Evolutionary conservation across 352 stramenopile species (phyloP).

Genomic region (Pythium oligandrum): DNA sequence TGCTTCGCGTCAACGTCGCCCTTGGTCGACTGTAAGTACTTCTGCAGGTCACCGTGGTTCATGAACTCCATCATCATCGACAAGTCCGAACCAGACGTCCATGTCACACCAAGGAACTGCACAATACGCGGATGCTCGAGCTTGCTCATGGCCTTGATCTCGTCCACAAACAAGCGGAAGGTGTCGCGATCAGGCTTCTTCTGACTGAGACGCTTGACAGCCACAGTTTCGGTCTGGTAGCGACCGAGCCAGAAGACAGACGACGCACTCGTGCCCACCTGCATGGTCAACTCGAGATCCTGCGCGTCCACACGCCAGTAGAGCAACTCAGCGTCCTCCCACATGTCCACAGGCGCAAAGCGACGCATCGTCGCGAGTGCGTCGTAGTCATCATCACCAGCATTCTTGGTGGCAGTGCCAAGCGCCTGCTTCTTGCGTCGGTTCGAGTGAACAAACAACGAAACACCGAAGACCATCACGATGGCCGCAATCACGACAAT

Average conservation of each 20-base stretch:
- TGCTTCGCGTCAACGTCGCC: constrained; percentile 19
- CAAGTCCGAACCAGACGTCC: constrained; percentile 44
- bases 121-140: constrained; percentile 77
- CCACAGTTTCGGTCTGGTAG: constrained; percentile 16
- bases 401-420: not conserved
- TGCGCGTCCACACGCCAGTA: constrained; percentile 18
- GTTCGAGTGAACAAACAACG: not conserved
- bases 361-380: constrained; percentile 5
- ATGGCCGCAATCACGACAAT: not conserved
- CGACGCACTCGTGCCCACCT: constrained; percentile 14
- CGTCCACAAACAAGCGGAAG: constrained; percentile 47
- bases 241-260: constrained; percentile 16
- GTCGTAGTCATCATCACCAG: constrained; percentile 9
- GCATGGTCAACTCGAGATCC: constrained; percentile 20
- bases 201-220: constrained; percentile 18
- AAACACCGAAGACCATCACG: not conserved
- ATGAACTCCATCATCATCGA: constrained; percentile 76
- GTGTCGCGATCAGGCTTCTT: constrained; percentile 10
- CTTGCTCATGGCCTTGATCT: constrained; percentile 59
- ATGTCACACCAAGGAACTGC: constrained; percentile 73
- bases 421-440: not conserved
- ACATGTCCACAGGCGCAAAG: constrained; percentile 20
- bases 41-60: constrained; percentile 52
- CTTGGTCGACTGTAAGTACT: constrained; percentile 35
- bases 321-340: constrained; percentile 19